Conservation (phyloP, 495 filamentous ascomycete species). For the Penicillium bialowiezense region DNA sequence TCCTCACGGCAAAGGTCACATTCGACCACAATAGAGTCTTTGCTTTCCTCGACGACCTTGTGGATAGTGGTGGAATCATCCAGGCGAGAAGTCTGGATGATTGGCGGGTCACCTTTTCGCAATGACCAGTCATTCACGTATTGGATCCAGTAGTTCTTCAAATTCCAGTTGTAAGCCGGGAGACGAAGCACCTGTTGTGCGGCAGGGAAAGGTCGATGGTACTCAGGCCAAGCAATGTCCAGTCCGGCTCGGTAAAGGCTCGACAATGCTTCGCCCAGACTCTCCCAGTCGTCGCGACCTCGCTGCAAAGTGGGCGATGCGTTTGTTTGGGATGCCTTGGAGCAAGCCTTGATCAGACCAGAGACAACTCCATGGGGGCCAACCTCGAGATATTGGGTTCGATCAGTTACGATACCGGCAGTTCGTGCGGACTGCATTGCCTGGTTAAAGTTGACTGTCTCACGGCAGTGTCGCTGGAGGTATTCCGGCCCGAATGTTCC, state of each 20-base stretch:
- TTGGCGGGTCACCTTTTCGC: background rate
- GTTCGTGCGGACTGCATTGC: background rate
- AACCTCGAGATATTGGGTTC: background rate
- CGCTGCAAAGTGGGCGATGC: background rate
- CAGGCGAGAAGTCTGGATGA: background rate
- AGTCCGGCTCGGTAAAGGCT: background rate
- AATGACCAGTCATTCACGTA: conserved; percentile 33
- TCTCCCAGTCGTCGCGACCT: background rate
- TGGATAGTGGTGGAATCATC: background rate
- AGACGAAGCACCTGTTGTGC: conserved; percentile 53
- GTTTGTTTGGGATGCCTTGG: background rate
- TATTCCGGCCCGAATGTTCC: background rate
- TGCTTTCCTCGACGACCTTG: background rate
- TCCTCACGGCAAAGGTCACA: background rate
- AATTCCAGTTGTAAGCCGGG: conserved; percentile 64
- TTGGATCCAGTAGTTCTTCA: conserved; percentile 69
- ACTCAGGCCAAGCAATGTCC: background rate
- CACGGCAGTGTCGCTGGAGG: background rate
- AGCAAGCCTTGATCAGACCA: background rate
- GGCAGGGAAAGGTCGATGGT: background rate
- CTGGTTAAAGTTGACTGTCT: background rate
- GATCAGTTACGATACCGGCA: background rate
- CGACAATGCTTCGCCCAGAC: background rate
- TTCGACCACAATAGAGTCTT: conserved; percentile 1
- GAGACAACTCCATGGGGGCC: background rate